Evolutionary conservation across 768 basidiomycete species (phyloP), one percentile per base, ranked within the genome.

Genomic region (Mycena albidolilacea): DNA sequence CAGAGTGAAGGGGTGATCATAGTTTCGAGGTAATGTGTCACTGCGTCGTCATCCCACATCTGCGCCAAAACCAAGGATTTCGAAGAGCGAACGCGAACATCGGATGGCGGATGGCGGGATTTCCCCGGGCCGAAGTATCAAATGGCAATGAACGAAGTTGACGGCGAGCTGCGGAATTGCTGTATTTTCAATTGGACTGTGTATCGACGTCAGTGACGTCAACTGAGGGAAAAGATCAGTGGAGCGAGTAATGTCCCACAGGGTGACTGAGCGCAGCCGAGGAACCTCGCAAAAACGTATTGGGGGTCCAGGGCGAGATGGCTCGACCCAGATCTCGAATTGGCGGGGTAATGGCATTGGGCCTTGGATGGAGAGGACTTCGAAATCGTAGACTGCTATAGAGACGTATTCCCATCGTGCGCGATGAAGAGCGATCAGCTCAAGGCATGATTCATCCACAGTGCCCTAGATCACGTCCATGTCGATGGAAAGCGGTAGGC

Each of bases 381-480:
- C 8, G 14, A 8, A 35, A 43, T 21, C 43, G n/a, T 10, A 12
- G 19, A 60, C 1, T 44, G 14, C 21, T 8, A 67, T 2, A 14
- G 7, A 48, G 19, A 58, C 35, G 57, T 69, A n/a, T 21, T 69
- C 68, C 68, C 60, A 69, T 7, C 68, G 68, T 7, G 60, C 50
- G 41, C 61, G 39, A 41, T 63, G 59, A 7, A 43, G 41, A 55
- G 37, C 5, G 19, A 57, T 14, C 14, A 8, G 10, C 7, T 4
- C 10, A 21, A 60, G 7, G 19, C 19, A 30, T 30, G 30, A 41
- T 39, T 60, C 39, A 4, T 17, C n/a, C 10, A 60, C 7, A 1
- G 21, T 7, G 8, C 1, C 1, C 2, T 0, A 21, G 1, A 60
- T 21, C 4, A 0, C 12, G 0, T 37, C 30, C 52, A 46, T 44